Evolutionary conservation across 2,329 filamentous ascomycete species (phyloP), one percentile per base, ranked within the genome.

Genomic region (Fusarium aywerte): DNA sequence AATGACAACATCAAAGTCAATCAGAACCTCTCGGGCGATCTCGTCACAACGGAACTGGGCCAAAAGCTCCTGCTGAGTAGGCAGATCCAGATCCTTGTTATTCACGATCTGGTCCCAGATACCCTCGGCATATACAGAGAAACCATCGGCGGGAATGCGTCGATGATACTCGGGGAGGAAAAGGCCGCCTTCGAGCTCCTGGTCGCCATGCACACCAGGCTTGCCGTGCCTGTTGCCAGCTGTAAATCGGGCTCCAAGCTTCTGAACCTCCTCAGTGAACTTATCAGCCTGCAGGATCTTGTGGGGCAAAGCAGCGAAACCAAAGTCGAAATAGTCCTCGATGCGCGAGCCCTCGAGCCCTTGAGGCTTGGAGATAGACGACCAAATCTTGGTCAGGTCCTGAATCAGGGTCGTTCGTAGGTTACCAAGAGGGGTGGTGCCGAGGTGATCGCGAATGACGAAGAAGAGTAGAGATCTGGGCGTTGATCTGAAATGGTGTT

Each of bases 101-200:
- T 95, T 92, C 73, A 97, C 94, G 76, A 99, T 99, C 80, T 98
- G 95, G 74, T 98, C 94, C 96, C 96, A 99, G 42, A 99, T 89
- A 38, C 94, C 93, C 76, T 96, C 89, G 1, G 96, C 94, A 73
- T 99, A 99, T 61, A 93, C 85, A 0, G 95, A 92, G 76, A 98
- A 96, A n/a, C 96, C 96, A 78, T 99, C 96, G 11, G 96, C 96
- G 12, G 96, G 96, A 67, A 99, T 99, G 58, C 96, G 87, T 63
- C 96, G 87, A 80, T 99, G 96, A 77, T 99, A 99, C 73, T 97
- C 94, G 21, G 96, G 90, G 40, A 98, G 81, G 76, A 99, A 96
- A 6, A 99, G 87, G 6, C 92, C 92, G 15, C 92, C 92, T 45
- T 92, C 87, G 3, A 90, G 84, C 63, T 92, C 88, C 70, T 93